Evolutionary conservation across 2,329 filamentous ascomycete species (phyloP).

Genomic region (Penicillium sp.): DNA sequence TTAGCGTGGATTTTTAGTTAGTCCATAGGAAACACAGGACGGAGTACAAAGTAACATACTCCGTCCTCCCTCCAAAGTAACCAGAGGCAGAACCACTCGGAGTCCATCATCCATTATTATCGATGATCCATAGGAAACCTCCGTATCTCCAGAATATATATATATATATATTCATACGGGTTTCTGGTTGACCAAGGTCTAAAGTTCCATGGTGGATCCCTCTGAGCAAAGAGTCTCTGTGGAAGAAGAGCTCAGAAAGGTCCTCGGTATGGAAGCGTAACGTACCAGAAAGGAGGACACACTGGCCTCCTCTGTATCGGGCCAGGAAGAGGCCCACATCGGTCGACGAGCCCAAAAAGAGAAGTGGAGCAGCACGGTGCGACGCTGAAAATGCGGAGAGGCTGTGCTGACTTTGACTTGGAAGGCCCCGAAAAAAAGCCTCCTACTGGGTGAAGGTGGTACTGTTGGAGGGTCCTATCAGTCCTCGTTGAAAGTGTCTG

Average conservation of each 20-base stretch:
- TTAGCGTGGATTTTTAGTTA: background rate
- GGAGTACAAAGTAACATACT: too few species aligned
- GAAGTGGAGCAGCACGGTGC: constrained; percentile 23
- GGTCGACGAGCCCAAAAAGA: constrained; percentile 22
- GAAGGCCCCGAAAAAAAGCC: background rate
- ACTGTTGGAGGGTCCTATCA: background rate
- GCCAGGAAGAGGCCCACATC: constrained; percentile 18
- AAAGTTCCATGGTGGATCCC: background rate
- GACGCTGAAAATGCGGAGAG: constrained; percentile 29
- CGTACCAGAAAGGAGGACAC: constrained; percentile 16
- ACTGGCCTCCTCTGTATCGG: constrained; percentile 17
- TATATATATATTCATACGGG: too few species aligned
- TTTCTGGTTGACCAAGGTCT: background rate
- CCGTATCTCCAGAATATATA: constrained; percentile 1
- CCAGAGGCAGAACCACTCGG: too few species aligned
- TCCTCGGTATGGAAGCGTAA: constrained; percentile 2
- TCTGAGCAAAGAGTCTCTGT: background rate
- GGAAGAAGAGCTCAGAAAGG: background rate
- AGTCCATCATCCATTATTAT: too few species aligned
- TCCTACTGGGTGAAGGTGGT: background rate
- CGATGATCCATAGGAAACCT: background rate
- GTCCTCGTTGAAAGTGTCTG: background rate
- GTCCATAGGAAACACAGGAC: background rate
- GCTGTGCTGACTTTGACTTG: constrained; percentile 10
- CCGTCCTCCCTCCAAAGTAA: background rate